Percentiles rank a stretch among this genome's conserved stretches.
phyloP scores from a whole-genome alignment of 257 asterid genomes.

The Jasminum sambac region DNA sequence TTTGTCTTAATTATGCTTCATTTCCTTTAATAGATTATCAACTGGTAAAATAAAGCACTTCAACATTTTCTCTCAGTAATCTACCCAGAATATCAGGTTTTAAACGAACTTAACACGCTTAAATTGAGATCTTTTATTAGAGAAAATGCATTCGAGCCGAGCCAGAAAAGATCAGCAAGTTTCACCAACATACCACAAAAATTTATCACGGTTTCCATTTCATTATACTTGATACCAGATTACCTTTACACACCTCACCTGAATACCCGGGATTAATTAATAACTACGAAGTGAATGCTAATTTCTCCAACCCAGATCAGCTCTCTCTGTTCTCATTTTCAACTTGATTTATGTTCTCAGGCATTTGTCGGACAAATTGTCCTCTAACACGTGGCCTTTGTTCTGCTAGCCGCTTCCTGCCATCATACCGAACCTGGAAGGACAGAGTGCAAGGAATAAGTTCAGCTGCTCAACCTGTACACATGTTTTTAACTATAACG shows the following conservation, averaged over 20 bases:
- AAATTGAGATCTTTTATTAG: constrained; percentile 23
- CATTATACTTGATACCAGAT: not conserved
- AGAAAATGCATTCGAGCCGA: constrained; percentile 4
- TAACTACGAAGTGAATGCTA: not conserved
- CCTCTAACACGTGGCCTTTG: constrained; percentile 55
- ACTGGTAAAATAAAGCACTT: too few species aligned
- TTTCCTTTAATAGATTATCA: too few species aligned
- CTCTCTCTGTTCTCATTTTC: constrained; percentile 27
- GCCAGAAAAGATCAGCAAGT: not conserved
- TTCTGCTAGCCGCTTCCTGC: constrained; percentile 52
- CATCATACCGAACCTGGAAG: constrained; percentile 48
- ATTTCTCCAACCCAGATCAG: constrained; percentile 15
- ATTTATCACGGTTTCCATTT: not conserved
- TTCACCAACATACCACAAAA: not conserved
- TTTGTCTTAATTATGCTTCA: too few species aligned
- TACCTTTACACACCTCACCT: not conserved
- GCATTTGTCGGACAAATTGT: constrained; percentile 44
- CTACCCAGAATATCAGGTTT: not conserved
- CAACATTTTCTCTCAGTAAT: too few species aligned
- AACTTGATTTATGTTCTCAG: constrained; percentile 22
- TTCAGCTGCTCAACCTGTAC: not conserved
- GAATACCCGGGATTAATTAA: not conserved
- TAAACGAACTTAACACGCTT: constrained; percentile 5
- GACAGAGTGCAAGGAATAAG: not conserved
- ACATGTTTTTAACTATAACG: not conserved